Evolutionary conservation across 2,329 filamentous ascomycete species (phyloP), one percentile per base, ranked within the genome.

Genomic region (Eurotiales sp.): DNA sequence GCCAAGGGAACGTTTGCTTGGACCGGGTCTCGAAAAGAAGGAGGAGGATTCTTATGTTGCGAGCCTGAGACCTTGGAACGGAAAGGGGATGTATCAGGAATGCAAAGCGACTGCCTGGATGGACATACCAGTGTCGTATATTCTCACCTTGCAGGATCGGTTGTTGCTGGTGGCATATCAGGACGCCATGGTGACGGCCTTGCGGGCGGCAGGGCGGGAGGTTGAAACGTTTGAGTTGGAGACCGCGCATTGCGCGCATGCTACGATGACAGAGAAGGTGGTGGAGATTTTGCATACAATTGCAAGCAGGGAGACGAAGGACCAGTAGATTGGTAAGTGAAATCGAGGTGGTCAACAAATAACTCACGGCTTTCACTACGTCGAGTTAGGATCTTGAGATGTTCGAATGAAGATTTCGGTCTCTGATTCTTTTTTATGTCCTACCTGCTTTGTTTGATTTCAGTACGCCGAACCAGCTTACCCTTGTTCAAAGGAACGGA

Each of bases 81-180:
- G 55, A 11, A 57, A 56, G 40, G 22, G 8, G 14, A 56, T 57
- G 55, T 57, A 58, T 34, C 32, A 46, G 51, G 39, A 44, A 15
- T 21, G 49, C 27, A 47, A 36, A 11, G 42, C 47, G n/a, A 46
- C 44, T 30, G 56, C 56, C 3, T 58, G 56, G 56, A 49, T 49
- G 21, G 46, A 58, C 10, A 57, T 58, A n/a, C 50, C 55, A 4
- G 46, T 55, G 23, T 42, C 42, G 14, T 58, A 56, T 15, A 34
- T 58, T 30, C 40, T 53, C 19, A 44, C 44, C 22, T 52, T 40
- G 8, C 4, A 27, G 3, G 56, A 58, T 46, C 57, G 57, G 56
- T 54, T 55, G 12, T 43, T 58, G 12, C 53, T 53, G 10, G 29
- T 56, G 2, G 36, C 46, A 21, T 58, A 58, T 29, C 56, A 58